These are phyloP conservation scores for Zalaria sp. DNA, from an alignment of 2,329 filamentous ascomycete species.

Conservation along the genomic window DNA sequence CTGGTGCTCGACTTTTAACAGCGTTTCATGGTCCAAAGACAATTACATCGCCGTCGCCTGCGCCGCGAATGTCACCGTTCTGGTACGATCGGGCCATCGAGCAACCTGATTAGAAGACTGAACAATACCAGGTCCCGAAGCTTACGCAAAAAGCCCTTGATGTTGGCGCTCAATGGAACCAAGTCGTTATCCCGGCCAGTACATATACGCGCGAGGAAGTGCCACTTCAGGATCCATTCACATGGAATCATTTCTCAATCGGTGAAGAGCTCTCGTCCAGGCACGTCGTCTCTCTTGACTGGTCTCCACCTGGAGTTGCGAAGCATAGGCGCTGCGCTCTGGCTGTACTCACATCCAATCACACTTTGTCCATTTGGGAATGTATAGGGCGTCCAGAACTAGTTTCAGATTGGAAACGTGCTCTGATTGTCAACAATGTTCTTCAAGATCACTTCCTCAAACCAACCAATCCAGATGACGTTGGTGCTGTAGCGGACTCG, in stretches of 20 bases:
- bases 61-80: slow-evolving; percentile 39
- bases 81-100: slow-evolving; percentile 20
- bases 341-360: slow-evolving; percentile 41
- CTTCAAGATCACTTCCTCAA: slow-evolving; percentile 16
- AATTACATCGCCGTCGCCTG: slow-evolving; percentile 43
- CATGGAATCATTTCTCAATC: slow-evolving; percentile 36
- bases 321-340: slow-evolving; percentile 40
- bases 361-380: slow-evolving; percentile 43
- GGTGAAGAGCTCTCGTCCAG: slow-evolving; percentile 45
- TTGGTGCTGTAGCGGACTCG: not conserved
- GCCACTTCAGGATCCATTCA: slow-evolving; percentile 29
- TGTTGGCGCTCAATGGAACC: slow-evolving; percentile 13
- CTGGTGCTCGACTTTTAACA: slow-evolving; percentile 37
- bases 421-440: slow-evolving; percentile 37
- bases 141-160: slow-evolving; percentile 8
- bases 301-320: slow-evolving; percentile 43
- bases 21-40: slow-evolving; percentile 45
- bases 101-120: slow-evolving; percentile 3
- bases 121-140: slow-evolving; percentile 4
- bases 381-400: slow-evolving; percentile 27
- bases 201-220: slow-evolving; percentile 37
- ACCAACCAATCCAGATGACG: slow-evolving; percentile 6
- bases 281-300: slow-evolving; percentile 34
- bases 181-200: slow-evolving; percentile 32
- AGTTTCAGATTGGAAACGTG: slow-evolving; percentile 35